These are phyloP conservation scores for Thecamonas trahens DNA, from an alignment of 78 protist genomes.

Conservation along the genomic window DNA sequence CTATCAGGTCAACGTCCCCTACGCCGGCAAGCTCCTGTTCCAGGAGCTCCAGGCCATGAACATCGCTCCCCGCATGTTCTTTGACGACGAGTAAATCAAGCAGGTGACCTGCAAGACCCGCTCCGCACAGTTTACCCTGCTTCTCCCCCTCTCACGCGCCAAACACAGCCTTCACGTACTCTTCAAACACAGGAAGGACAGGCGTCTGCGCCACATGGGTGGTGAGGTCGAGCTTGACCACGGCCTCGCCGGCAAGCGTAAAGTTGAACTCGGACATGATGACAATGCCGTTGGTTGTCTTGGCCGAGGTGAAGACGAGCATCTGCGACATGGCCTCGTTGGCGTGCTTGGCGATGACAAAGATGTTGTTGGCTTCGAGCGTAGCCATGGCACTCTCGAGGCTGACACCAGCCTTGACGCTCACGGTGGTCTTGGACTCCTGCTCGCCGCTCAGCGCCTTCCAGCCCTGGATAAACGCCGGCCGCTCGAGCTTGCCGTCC, in stretches of 20 bases:
- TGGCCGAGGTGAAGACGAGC: constrained; percentile 11
- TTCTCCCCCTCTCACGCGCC: no score
- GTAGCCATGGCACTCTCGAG: background rate
- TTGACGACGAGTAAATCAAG: no score
- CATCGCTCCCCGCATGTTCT: constrained; percentile 86
- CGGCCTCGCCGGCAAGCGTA: background rate
- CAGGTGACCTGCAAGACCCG: no score
- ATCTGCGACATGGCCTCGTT: background rate
- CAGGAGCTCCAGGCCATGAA: constrained; percentile 99
- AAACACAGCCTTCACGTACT: no score
- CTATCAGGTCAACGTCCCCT: constrained; percentile 90
- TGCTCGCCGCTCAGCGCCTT: background rate
- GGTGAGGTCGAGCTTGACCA: no score
- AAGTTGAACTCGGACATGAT: constrained; percentile 9
- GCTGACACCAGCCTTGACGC: background rate
- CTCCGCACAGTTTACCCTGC: no score
- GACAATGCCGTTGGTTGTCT: background rate
- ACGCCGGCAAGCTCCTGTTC: constrained; percentile 97
- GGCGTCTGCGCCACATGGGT: no score
- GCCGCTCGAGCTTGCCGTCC: constrained; percentile 10
- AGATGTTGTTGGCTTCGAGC: constrained; percentile 1
- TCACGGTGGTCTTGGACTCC: background rate
- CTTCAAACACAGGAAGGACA: no score
- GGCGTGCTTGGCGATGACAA: constrained; percentile 1
- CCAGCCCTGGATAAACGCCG: background rate